These are phyloP conservation scores for Trypanosoma scelopori DNA, from an alignment of 208 protist genomes.

Conservation along the genomic window DNA sequence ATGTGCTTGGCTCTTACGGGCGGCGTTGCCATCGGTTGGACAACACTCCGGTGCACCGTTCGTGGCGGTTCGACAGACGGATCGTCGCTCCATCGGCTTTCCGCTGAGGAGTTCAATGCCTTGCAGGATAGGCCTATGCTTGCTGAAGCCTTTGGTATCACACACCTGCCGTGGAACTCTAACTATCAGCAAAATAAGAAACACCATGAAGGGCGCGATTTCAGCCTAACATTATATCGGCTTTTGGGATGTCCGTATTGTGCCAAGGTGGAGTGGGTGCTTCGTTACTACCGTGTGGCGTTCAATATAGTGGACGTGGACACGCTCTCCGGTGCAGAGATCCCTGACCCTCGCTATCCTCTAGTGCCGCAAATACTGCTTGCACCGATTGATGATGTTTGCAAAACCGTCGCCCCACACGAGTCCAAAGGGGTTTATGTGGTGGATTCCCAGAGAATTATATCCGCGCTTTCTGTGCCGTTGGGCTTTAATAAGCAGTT, in stretches of 20 bases:
- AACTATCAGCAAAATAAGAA: slow-evolving; percentile 8
- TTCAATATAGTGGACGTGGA: slow-evolving; percentile 71
- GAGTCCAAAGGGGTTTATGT: slow-evolving; percentile 36
- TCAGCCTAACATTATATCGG: slow-evolving; percentile 62
- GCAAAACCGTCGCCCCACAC: background rate
- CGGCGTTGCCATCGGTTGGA: slow-evolving; percentile 6
- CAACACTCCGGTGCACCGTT: slow-evolving; percentile 8
- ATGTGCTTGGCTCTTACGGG: slow-evolving; percentile 1
- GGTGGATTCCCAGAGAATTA: slow-evolving; percentile 69
- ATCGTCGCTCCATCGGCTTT: slow-evolving; percentile 25
- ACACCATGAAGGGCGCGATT: slow-evolving; percentile 30
- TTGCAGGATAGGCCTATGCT: slow-evolving; percentile 50
- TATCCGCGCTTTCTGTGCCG: slow-evolving; percentile 43
- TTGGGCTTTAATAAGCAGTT: slow-evolving; percentile 55
- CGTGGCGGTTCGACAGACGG: background rate
- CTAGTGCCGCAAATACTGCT: slow-evolving; percentile 78
- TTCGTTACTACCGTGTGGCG: slow-evolving; percentile 64
- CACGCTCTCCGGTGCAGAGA: slow-evolving; percentile 57
- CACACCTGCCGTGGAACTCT: slow-evolving; percentile 57
- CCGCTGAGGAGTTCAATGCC: slow-evolving; percentile 65
- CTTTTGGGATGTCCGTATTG: slow-evolving; percentile 85
- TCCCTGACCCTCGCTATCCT: slow-evolving; percentile 64
- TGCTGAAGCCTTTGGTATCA: slow-evolving; percentile 36
- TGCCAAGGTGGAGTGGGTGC: slow-evolving; percentile 78
- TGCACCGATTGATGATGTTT: slow-evolving; percentile 20